Evolutionary conservation across 148 eudicot species (phyloP), one percentile per base, ranked within the genome.

Genomic region (Nepenthes mirabilis): DNA sequence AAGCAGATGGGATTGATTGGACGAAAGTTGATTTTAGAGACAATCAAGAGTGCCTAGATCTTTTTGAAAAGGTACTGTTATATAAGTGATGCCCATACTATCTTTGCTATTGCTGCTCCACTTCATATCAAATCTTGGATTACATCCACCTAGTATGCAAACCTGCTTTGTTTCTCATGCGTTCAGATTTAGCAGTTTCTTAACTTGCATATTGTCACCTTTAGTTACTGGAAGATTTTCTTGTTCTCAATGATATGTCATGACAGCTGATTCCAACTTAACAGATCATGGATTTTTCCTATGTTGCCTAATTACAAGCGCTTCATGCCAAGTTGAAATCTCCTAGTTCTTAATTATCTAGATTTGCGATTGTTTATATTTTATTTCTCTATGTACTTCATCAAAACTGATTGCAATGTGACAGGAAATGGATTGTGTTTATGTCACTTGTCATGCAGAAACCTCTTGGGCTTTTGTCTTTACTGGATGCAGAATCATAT

Each of bases 1-100:
- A 86, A 74, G 73, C 74, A 60, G 97, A 94, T 76, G 99, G 97
- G 43, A 83, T 94, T 73, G 91, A 94, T 67, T 86, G 95, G 95
- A 74, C 80, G 68, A 89, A 79, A 71, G 82, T 94, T 23, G 91
- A 84, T 55, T 94, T 84, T 72, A 79, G 71, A 69, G 99, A 94
- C 74, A 93, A 94, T 76, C 86, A 86, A 71, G 91, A 83, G 56
- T 94, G 99, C 75, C 75, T 94, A 79, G 77, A 94, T 72, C 89
- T 93, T n/a, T 82, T 94, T 74, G 99, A 94, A 79, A 82, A 86
- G 91, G 99, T 93, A 79, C 12, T 60, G 7, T 33, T 63, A 51
- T 58, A 34, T 47, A 14, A 37, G 14, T 14, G 33, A 43, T n/a
- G 6, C 52, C 0, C 11, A 49, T n/a, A 3, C 52, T 49, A 2